A percentile compares a stretch with the other conserved stretches of the same genome.
These are phyloP conservation scores for Penicillium sp. DNA, from an alignment of 2,329 filamentous ascomycete genomes.

Conservation along the genomic window DNA sequence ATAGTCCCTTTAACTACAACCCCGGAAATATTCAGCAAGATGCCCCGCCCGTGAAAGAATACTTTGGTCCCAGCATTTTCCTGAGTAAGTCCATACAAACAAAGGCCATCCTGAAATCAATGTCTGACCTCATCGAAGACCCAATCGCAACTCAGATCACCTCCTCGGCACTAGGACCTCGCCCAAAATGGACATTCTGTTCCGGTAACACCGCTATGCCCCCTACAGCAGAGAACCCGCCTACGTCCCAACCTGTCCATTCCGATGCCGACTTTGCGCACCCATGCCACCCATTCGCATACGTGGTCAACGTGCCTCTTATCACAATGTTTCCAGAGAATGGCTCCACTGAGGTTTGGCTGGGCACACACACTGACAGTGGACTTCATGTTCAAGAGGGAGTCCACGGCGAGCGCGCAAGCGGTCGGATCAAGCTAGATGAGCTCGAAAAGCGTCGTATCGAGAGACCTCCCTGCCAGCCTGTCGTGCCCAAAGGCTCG, in stretches of 20 bases:
- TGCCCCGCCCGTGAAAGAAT: conserved; percentile 49
- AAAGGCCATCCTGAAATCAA: background rate
- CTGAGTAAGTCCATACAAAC: conserved; percentile 43
- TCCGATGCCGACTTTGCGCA: conserved; percentile 58
- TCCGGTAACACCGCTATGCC: conserved; percentile 53
- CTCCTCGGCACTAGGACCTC: conserved; percentile 53
- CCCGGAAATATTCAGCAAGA: conserved; percentile 58
- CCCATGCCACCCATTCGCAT: conserved; percentile 53
- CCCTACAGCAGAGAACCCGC: conserved; percentile 37
- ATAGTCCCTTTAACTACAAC: conserved; percentile 61
- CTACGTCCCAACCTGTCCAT: conserved; percentile 50
- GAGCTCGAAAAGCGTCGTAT: conserved; percentile 38
- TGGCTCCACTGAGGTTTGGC: conserved; percentile 58
- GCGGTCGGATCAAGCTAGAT: conserved; percentile 46
- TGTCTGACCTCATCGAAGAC: conserved; percentile 39
- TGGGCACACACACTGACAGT: conserved; percentile 49
- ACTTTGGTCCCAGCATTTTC: conserved; percentile 52
- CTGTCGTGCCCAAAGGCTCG: conserved; percentile 52
- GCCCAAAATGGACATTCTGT: conserved; percentile 56
- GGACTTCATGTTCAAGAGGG: conserved; percentile 47
- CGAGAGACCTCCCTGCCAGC: conserved; percentile 49
- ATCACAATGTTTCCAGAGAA: conserved; percentile 51
- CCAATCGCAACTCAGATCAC: conserved; percentile 40
- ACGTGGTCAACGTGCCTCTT: conserved; percentile 54
- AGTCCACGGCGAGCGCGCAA: conserved; percentile 51